These are phyloP conservation scores for Macrophomina phaseolina DNA, from an alignment of 2,329 filamentous ascomycete species.

Conservation along the genomic window DNA sequence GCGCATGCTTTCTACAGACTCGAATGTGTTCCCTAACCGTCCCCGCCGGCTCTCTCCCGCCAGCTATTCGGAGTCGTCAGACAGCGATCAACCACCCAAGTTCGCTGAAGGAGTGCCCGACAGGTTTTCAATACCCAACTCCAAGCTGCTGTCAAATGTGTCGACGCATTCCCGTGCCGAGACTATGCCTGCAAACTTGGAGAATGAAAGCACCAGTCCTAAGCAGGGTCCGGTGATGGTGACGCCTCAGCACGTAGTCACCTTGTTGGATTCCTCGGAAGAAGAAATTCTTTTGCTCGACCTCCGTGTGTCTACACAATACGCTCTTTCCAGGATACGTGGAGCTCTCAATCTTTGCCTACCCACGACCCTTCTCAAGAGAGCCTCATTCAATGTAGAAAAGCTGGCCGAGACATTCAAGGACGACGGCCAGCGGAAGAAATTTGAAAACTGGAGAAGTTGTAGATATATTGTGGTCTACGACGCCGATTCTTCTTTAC, in stretches of 20 bases:
- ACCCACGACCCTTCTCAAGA: slow-evolving; percentile 89
- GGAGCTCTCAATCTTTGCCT: slow-evolving; percentile 93
- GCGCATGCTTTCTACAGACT: slow-evolving; percentile 54
- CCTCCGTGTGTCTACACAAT: slow-evolving; percentile 85
- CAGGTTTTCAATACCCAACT: slow-evolving; percentile 39
- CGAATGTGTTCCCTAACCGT: slow-evolving; percentile 47
- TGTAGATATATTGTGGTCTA: slow-evolving; percentile 85
- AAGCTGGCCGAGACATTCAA: slow-evolving; percentile 90
- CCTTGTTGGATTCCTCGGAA: slow-evolving; percentile 53
- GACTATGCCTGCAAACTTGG: slow-evolving; percentile 49
- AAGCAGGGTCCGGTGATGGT: slow-evolving; percentile 46
- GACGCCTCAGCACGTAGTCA: slow-evolving; percentile 56
- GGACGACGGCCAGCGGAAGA: slow-evolving; percentile 68
- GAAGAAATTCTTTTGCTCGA: slow-evolving; percentile 75
- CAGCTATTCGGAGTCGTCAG: slow-evolving; percentile 40
- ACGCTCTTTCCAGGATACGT: slow-evolving; percentile 72
- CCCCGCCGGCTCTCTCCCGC: slow-evolving; percentile 56
- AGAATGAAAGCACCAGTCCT: slow-evolving; percentile 30
- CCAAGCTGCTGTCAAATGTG: slow-evolving; percentile 7
- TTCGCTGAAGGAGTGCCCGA: slow-evolving; percentile 38
- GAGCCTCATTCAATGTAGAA: slow-evolving; percentile 85
- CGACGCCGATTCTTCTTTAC: slow-evolving; percentile 75
- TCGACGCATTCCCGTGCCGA: slow-evolving; percentile 48
- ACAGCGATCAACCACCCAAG: slow-evolving; percentile 41
- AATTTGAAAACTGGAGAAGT: slow-evolving; percentile 77